phyloP scores from a whole-genome alignment of 768 basidiomycete genomes.

The Cyclocybe cylindracea region DNA sequence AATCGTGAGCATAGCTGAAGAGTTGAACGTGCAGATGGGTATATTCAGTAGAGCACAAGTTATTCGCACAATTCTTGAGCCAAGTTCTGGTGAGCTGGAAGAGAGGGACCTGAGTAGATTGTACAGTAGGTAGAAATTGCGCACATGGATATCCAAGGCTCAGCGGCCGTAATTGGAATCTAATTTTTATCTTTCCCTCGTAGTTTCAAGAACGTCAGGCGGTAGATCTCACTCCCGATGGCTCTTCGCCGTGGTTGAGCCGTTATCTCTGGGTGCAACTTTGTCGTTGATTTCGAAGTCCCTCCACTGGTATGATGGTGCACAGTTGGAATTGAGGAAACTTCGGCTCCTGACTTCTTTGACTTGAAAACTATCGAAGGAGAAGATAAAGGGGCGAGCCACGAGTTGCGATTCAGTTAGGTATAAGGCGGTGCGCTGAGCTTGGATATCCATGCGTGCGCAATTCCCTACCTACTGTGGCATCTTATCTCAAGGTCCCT shows the following conservation, averaged over 20 bases:
- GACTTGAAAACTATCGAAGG: no score
- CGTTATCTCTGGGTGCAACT: slow-evolving; percentile 44
- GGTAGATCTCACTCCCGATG: slow-evolving; percentile 37
- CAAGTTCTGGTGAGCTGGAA: slow-evolving; percentile 69
- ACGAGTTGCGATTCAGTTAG: no score
- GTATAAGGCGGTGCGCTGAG: no score
- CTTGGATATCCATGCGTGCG: slow-evolving; percentile 74
- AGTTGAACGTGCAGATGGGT: no score
- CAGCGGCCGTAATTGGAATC: slow-evolving; percentile 55
- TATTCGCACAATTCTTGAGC: slow-evolving; percentile 62
- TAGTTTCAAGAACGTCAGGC: slow-evolving; percentile 63
- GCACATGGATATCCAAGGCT: slow-evolving; percentile 77
- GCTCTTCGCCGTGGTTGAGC: not conserved
- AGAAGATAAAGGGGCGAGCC: no score
- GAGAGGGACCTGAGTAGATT: not conserved
- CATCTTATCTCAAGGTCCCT: not conserved
- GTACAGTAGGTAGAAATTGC: slow-evolving; percentile 9
- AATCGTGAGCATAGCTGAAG: slow-evolving; percentile 68
- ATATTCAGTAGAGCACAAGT: not conserved
- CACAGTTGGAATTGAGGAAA: slow-evolving; percentile 15
- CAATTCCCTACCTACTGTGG: not conserved
- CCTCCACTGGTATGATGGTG: slow-evolving; percentile 16
- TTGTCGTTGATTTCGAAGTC: slow-evolving; percentile 4
- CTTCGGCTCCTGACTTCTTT: no score
- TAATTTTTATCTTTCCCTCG: slow-evolving; percentile 53